Conservation (phyloP, 2,329 filamentous ascomycete species). For the Talaromyces funiculosus region DNA sequence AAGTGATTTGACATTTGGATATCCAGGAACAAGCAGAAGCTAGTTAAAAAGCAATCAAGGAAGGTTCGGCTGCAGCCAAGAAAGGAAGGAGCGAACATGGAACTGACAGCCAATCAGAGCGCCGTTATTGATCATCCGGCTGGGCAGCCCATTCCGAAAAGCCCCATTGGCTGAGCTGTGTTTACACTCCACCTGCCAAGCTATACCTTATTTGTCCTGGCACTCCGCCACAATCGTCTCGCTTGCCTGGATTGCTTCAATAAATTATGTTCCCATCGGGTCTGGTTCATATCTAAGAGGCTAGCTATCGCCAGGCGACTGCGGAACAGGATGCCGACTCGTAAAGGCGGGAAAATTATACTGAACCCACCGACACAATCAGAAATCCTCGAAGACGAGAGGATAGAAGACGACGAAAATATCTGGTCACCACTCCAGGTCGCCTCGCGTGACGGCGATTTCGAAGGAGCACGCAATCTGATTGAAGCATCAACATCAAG, state of each 20-base stretch:
- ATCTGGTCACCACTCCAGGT: slow-evolving; percentile 17
- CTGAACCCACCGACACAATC: not conserved
- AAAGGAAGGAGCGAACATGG: not conserved
- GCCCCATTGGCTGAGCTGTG: no score
- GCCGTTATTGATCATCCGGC: not conserved
- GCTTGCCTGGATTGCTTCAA: not conserved
- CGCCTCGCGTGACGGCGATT: slow-evolving; percentile 16
- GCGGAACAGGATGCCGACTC: slow-evolving; percentile 1
- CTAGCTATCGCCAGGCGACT: no score
- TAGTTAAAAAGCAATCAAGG: not conserved
- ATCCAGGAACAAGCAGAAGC: no score
- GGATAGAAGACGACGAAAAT: slow-evolving; percentile 9
- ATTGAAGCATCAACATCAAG: slow-evolving; percentile 4
- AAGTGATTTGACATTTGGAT: no score
- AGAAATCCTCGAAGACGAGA: slow-evolving; percentile 11
- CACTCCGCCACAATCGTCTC: not conserved
- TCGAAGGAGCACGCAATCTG: slow-evolving; percentile 17
- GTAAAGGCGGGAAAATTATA: slow-evolving; percentile 12
- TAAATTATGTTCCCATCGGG: no score
- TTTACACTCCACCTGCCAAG: not conserved
- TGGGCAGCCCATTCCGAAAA: no score
- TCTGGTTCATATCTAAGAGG: no score
- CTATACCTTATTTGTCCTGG: not conserved
- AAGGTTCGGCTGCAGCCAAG: not conserved
- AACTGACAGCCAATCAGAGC: not conserved